Evolutionary conservation across 192 early-diverging fungal genomes (phyloP).

Genomic region (Coemansia interrupta): DNA sequence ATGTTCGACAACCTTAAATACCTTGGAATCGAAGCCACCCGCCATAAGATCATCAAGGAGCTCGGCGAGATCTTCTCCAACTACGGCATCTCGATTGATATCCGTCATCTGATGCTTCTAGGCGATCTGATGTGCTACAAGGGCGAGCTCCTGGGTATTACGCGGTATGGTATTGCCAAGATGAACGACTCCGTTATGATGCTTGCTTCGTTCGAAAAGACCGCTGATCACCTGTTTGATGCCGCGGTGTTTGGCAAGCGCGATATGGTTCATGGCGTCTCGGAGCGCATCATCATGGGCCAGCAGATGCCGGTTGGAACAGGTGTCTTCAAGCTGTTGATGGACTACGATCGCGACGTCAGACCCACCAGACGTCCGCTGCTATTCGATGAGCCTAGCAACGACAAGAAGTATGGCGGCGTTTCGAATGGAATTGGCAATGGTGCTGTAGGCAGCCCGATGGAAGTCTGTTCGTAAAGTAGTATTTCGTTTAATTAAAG

Average conservation of each 20-base stretch:
- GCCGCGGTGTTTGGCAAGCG: slow-evolving; percentile 92
- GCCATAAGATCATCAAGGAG: slow-evolving; percentile 85
- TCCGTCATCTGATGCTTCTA: slow-evolving; percentile 92
- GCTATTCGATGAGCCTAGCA: slow-evolving; percentile 61
- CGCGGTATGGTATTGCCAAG: slow-evolving; percentile 97
- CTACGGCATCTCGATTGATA: slow-evolving; percentile 94
- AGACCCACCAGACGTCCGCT: slow-evolving; percentile 57
- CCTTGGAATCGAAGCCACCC: slow-evolving; percentile 95
- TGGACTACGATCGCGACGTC: slow-evolving; percentile 61
- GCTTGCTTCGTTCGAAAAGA: slow-evolving; percentile 99
- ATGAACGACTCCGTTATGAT: slow-evolving; percentile 99
- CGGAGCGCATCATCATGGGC: slow-evolving; percentile 99
- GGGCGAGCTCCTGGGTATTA: slow-evolving; percentile 97
- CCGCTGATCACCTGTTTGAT: slow-evolving; percentile 98
- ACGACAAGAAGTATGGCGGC: too few species aligned
- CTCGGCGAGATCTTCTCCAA: slow-evolving; percentile 78
- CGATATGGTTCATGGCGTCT: slow-evolving; percentile 92
- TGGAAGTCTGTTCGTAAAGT: neutral
- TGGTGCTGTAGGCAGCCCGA: neutral
- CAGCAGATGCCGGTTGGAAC: slow-evolving; percentile 96
- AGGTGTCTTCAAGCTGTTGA: slow-evolving; percentile 90
- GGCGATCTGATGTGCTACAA: slow-evolving; percentile 98
- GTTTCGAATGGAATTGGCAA: too few species aligned
- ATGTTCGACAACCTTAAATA: slow-evolving; percentile 87
- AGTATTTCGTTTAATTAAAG: slow-evolving; percentile 2